These are phyloP conservation scores for Kondoa malvinella DNA, from an alignment of 768 basidiomycete genomes.

Conservation along the genomic window DNA sequence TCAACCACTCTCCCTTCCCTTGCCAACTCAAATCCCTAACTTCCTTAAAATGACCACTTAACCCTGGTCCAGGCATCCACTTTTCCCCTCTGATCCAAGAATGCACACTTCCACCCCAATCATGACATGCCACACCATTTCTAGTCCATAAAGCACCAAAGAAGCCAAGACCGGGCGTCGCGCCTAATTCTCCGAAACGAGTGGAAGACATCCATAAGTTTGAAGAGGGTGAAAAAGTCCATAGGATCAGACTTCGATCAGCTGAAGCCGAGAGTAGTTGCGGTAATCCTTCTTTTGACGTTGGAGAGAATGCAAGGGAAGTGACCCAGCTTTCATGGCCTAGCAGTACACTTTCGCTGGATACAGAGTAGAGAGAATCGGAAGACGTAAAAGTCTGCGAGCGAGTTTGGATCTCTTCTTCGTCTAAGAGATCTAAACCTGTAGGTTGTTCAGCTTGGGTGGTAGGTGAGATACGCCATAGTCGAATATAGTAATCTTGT, in stretches of 20 bases:
- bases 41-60: constrained; percentile 66
- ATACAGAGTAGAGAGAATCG: constrained; percentile 34
- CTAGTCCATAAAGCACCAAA: constrained; percentile 75
- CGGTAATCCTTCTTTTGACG: neutral
- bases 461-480: constrained; percentile 62
- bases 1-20: constrained; percentile 62
- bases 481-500: constrained; percentile 79
- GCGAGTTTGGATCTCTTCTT: constrained; percentile 68
- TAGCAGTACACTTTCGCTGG: constrained; percentile 80
- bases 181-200: constrained; percentile 85
- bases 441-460: neutral
- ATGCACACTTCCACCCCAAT: constrained; percentile 89
- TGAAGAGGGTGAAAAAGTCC: constrained; percentile 55
- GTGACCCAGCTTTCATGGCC: constrained; percentile 94
- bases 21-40: constrained; percentile 76
- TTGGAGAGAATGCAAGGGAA: constrained; percentile 63
- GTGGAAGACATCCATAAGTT: constrained; percentile 79
- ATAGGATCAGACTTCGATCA: constrained; percentile 87
- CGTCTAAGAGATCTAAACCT: constrained; percentile 22
- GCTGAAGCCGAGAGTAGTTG: constrained; percentile 80
- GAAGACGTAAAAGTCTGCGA: constrained; percentile 50
- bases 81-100: constrained; percentile 47
- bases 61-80: constrained; percentile 64
- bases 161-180: constrained; percentile 63
- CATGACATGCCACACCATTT: constrained; percentile 57